Conservation (phyloP, 2,329 filamentous ascomycete genomes). For the Aspergillus ustus region DNA sequence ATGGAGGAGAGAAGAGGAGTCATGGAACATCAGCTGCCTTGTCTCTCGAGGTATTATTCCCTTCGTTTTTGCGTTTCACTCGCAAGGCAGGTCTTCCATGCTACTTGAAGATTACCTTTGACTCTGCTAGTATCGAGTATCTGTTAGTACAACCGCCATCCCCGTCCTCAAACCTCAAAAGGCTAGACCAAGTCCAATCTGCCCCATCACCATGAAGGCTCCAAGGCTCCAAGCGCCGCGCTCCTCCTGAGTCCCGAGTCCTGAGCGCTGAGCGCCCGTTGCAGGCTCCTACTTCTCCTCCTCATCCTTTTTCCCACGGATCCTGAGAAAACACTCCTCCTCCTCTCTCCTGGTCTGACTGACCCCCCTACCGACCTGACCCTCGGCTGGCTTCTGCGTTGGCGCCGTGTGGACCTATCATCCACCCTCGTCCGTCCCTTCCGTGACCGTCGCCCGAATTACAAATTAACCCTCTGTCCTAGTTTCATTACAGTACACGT, state of each 20-base stretch:
- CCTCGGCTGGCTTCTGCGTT: not conserved
- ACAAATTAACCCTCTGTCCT: not conserved
- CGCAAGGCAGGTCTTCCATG: not conserved
- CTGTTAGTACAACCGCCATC: no score
- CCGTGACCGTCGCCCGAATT: not conserved
- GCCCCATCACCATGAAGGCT: not conserved
- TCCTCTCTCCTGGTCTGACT: not conserved
- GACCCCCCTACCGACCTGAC: not conserved
- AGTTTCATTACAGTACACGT: not conserved
- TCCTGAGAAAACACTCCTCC: not conserved
- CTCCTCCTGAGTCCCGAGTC: not conserved
- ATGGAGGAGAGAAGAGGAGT: not conserved
- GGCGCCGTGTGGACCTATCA: conserved; percentile 15
- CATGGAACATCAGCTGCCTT: not conserved
- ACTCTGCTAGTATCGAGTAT: no score
- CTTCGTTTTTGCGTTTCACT: not conserved
- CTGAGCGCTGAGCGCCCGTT: no score
- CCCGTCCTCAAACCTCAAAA: not conserved
- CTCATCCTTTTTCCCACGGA: not conserved
- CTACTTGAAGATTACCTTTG: not conserved
- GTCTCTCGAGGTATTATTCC: not conserved
- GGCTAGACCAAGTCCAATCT: not conserved
- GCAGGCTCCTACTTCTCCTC: no score
- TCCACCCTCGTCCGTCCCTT: not conserved
- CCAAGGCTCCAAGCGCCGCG: not conserved